Percentiles rank a stretch among this genome's conserved stretches.
Evolutionary conservation across 495 filamentous ascomycete genomes (phyloP).

Genomic region (Clavariopsis aquatica): DNA sequence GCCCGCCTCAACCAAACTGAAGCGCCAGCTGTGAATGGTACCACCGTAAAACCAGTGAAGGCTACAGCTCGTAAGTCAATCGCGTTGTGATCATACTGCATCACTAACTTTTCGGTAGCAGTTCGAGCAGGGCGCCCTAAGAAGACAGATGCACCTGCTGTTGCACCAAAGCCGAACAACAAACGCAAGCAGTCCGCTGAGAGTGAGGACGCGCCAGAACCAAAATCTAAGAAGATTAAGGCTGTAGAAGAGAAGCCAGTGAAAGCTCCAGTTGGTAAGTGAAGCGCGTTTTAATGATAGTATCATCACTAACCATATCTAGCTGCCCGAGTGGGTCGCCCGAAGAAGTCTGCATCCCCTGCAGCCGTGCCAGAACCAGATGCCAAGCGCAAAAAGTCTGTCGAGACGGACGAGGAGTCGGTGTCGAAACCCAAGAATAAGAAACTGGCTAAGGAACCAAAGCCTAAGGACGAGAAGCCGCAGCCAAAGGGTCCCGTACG

Average conservation of each 20-base stretch:
- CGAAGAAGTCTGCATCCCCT: slow-evolving; percentile 22
- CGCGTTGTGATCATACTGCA: slow-evolving; percentile 1
- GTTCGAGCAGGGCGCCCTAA: slow-evolving; percentile 19
- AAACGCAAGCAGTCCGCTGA: slow-evolving; percentile 27
- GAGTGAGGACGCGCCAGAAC: slow-evolving; percentile 4
- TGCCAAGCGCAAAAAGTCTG: slow-evolving; percentile 25
- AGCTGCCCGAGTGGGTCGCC: slow-evolving; percentile 14
- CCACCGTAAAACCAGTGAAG: not conserved
- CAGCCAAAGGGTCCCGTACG: slow-evolving; percentile 29
- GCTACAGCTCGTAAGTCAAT: slow-evolving; percentile 4
- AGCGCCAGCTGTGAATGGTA: not conserved
- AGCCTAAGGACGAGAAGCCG: slow-evolving; percentile 1
- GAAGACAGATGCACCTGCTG: slow-evolving; percentile 17
- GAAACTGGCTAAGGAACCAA: not conserved
- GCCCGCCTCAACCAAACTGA: not conserved
- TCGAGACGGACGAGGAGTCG: slow-evolving; percentile 2
- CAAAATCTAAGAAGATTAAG: slow-evolving; percentile 13
- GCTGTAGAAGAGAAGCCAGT: no score
- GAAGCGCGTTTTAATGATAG: not conserved
- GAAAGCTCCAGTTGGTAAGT: no score
- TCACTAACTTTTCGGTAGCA: not conserved
- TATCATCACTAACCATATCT: not conserved
- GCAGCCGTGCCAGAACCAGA: not conserved
- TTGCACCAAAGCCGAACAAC: not conserved
- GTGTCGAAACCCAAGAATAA: slow-evolving; percentile 6